phyloP scores from a whole-genome alignment of 2,329 filamentous ascomycete genomes.

The Phialemonium atrogriseum region DNA sequence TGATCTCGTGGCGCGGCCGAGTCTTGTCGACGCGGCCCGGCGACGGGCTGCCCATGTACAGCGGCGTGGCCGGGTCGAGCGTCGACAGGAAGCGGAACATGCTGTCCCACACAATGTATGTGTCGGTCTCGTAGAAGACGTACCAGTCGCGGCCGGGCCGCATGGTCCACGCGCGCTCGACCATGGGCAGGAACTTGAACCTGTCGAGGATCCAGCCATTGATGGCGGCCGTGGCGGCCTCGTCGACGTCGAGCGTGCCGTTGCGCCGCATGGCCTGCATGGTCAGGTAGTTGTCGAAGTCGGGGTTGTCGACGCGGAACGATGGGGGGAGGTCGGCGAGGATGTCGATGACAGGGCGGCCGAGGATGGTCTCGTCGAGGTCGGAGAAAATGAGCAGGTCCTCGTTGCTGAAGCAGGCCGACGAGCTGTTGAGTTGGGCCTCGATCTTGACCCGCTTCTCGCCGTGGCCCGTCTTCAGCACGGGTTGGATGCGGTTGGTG shows the following conservation, averaged over 20 bases:
- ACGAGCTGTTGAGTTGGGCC: conserved; percentile 42
- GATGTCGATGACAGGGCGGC: conserved; percentile 34
- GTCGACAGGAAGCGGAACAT: conserved; percentile 39
- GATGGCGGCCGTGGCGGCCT: conserved; percentile 20
- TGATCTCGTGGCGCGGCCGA: conserved; percentile 19
- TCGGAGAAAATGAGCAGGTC: conserved; percentile 43
- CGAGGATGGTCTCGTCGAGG: conserved; percentile 33
- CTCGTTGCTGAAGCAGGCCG: conserved; percentile 34
- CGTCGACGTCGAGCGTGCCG: conserved; percentile 22
- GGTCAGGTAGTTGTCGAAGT: conserved; percentile 31
- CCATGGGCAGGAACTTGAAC: conserved; percentile 49
- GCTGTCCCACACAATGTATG: conserved; percentile 38
- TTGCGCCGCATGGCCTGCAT: conserved; percentile 26
- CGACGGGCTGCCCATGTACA: conserved; percentile 42
- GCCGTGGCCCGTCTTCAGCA: conserved; percentile 40
- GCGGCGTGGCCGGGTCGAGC: conserved; percentile 32
- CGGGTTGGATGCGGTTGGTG: conserved; percentile 18
- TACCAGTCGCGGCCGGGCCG: conserved; percentile 44
- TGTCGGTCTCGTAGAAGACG: conserved; percentile 49
- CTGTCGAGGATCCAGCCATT: conserved; percentile 46
- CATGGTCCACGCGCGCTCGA: conserved; percentile 38
- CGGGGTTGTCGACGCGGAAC: conserved; percentile 25
- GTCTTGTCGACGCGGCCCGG: conserved; percentile 25
- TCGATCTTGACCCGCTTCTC: conserved; percentile 30
- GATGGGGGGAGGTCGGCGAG: conserved; percentile 34